These are phyloP conservation scores for Suillus subaureus DNA, from an alignment of 768 basidiomycete species.

Conservation along the genomic window DNA sequence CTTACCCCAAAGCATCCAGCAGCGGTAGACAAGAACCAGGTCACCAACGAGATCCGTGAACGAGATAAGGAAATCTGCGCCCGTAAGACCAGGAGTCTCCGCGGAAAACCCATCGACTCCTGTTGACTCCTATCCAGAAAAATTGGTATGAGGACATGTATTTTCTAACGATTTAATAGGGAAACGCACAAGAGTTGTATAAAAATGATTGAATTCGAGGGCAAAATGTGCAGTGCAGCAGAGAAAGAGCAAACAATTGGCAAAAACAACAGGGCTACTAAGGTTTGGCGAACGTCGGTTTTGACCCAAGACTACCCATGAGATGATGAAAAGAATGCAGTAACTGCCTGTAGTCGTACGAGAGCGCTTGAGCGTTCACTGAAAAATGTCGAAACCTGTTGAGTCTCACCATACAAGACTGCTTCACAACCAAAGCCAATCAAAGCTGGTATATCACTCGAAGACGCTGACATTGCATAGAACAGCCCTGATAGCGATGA, in stretches of 20 bases:
- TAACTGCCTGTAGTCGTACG: conserved; percentile 14
- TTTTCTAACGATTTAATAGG: conserved; percentile 1
- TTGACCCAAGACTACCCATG: conserved; percentile 26
- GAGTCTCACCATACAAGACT: conserved; percentile 35
- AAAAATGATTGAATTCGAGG: conserved; percentile 40
- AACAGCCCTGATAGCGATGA: not conserved
- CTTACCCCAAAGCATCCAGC: conserved; percentile 42
- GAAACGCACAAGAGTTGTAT: conserved; percentile 33
- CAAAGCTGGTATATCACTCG: conserved; percentile 35
- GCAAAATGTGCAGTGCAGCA: conserved; percentile 36
- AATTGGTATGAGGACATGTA: conserved; percentile 1
- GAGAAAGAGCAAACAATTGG: conserved; percentile 34
- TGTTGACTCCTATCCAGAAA: conserved; percentile 22
- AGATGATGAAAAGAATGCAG: conserved; percentile 31
- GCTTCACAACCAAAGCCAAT: conserved; percentile 42
- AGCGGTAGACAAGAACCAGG: conserved; percentile 42
- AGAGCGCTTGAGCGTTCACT: conserved; percentile 14
- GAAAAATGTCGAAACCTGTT: not conserved
- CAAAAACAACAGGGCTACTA: conserved; percentile 28
- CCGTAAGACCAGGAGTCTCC: conserved; percentile 35
- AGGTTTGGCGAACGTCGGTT: conserved; percentile 15
- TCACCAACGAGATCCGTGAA: conserved; percentile 39
- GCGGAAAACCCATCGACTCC: conserved; percentile 31
- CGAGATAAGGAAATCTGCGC: conserved; percentile 39
- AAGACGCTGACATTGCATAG: conserved; percentile 23